phyloP scores from a whole-genome alignment of 257 asterid genomes.

The Galeopsis tetrahit region DNA sequence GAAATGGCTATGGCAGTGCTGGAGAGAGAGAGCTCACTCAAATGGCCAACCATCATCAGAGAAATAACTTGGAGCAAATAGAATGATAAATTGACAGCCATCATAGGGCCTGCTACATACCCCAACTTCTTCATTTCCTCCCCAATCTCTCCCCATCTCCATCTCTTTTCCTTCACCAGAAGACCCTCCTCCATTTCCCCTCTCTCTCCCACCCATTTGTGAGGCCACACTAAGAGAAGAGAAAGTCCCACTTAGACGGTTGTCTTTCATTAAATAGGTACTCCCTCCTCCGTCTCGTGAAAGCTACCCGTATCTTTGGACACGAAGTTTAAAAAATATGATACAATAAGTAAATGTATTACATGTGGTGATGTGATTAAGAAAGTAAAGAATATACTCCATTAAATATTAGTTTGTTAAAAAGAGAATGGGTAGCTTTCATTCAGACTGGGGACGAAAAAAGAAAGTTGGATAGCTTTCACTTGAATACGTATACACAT shows the following conservation, averaged over 20 bases:
- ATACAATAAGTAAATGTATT: no score
- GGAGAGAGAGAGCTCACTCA: constrained; percentile 74
- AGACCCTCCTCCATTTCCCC: constrained; percentile 59
- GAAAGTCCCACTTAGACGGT: not conserved
- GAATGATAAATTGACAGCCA: constrained; percentile 61
- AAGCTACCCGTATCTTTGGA: no score
- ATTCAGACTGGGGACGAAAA: no score
- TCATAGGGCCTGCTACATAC: constrained; percentile 75
- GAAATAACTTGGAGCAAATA: constrained; percentile 59
- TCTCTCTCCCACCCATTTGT: not conserved
- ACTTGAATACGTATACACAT: no score
- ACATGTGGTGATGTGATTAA: no score
- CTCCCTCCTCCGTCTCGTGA: no score
- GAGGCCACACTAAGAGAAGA: not conserved
- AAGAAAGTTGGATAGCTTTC: no score
- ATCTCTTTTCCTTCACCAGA: constrained; percentile 39
- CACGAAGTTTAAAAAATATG: no score
- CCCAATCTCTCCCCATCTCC: constrained; percentile 43
- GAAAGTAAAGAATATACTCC: no score
- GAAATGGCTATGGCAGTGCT: constrained; percentile 75
- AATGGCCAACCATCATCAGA: constrained; percentile 78
- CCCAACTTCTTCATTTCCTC: constrained; percentile 61
- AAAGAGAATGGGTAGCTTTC: no score
- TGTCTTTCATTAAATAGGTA: not conserved
- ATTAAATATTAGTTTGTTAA: no score